Conservation (phyloP, 768 basidiomycete species). For the Xerocomellus dryophilus region DNA sequence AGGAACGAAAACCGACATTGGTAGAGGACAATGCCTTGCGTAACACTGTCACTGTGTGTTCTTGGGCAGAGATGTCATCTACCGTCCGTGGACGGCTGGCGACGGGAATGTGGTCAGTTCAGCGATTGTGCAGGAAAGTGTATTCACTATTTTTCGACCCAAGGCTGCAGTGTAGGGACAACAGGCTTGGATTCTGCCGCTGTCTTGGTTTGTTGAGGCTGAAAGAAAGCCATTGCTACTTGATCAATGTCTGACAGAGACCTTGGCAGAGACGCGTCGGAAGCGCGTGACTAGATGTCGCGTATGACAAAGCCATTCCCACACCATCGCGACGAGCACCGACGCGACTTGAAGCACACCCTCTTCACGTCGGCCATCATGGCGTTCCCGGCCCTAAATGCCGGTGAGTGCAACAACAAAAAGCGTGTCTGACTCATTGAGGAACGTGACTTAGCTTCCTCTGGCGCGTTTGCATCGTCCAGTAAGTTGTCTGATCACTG, state of each 20-base stretch:
- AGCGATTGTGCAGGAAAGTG: neutral
- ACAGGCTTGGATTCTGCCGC: constrained; percentile 38
- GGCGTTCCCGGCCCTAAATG: constrained; percentile 12
- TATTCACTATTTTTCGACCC: constrained; percentile 97
- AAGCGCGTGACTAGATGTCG: constrained; percentile 47
- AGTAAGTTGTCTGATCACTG: constrained; percentile 14
- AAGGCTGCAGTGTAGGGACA: constrained; percentile 73
- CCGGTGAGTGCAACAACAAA: constrained; percentile 16
- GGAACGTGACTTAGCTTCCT: constrained; percentile 8
- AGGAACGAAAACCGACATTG: constrained; percentile 57
- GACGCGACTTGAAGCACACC: constrained; percentile 17
- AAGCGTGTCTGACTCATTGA: constrained; percentile 6
- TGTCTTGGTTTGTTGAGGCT: constrained; percentile 40
- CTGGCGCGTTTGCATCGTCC: constrained; percentile 7
- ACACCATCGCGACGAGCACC: constrained; percentile 22
- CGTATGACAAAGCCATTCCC: constrained; percentile 34
- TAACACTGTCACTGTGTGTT: constrained; percentile 91
- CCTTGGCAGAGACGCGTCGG: constrained; percentile 36
- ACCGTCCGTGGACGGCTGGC: constrained; percentile 93
- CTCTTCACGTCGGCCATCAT: constrained; percentile 21
- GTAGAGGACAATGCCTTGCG: constrained; percentile 87
- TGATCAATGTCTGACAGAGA: neutral
- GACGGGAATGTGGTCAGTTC: constrained; percentile 4
- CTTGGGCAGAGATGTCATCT: constrained; percentile 96
- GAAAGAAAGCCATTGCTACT: constrained; percentile 64